Percentiles rank a stretch among this genome's conserved stretches.
Evolutionary conservation across 352 stramenopile species (phyloP).

Genomic region (Halophytophthora polymorphica): DNA sequence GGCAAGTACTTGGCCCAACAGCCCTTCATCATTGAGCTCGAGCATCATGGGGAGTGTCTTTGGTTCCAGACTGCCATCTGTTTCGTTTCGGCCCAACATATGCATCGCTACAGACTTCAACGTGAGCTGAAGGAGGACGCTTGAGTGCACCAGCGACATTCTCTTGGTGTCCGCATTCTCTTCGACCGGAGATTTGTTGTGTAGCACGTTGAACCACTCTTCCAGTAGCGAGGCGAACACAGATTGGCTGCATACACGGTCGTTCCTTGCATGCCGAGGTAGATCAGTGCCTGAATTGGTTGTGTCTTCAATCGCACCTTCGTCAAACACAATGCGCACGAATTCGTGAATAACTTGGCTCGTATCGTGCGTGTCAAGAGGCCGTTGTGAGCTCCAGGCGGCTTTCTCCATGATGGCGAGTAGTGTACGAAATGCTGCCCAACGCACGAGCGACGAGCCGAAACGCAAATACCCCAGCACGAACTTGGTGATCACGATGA

Average conservation of each 20-base stretch:
- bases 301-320: constrained; percentile 29
- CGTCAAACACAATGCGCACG: constrained; percentile 56
- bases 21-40: constrained; percentile 28
- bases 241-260: constrained; percentile 14
- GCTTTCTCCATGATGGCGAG: constrained; percentile 59
- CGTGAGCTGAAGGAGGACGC: constrained; percentile 58
- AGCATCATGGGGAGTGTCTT: constrained; percentile 13
- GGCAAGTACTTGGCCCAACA: constrained; percentile 41
- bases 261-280: not conserved
- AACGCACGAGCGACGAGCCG: constrained; percentile 34
- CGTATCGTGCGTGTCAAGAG: constrained; percentile 32
- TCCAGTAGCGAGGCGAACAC: constrained; percentile 42
- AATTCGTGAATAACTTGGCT: constrained; percentile 52
- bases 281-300: constrained; percentile 2
- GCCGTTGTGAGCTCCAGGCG: constrained; percentile 39
- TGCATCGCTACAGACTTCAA: constrained; percentile 66
- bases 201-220: constrained; percentile 56
- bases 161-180: constrained; percentile 44
- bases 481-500: constrained; percentile 44
- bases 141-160: constrained; percentile 45
- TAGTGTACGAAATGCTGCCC: constrained; percentile 53
- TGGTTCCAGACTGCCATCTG: not conserved
- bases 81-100: constrained; percentile 12
- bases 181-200: constrained; percentile 32
- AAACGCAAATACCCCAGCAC: constrained; percentile 53